Percentiles rank a stretch among this genome's conserved stretches.
These are phyloP conservation scores for Litchi chinensis DNA, from an alignment of 345 rosid species.

Conservation along the genomic window DNA sequence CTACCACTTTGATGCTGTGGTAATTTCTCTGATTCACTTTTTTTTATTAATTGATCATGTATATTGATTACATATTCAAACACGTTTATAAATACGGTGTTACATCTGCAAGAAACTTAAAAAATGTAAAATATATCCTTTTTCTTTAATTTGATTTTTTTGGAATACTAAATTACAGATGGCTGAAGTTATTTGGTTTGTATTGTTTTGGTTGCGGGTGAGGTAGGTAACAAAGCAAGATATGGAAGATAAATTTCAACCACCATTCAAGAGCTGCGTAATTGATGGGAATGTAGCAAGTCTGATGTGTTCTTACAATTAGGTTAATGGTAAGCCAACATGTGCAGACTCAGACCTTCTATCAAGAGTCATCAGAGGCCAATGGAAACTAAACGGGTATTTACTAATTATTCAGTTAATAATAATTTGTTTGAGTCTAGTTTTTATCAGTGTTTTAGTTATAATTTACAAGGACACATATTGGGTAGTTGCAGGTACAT, in stretches of 20 bases:
- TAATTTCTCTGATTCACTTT: slow-evolving; percentile 17
- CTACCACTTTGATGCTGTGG: slow-evolving; percentile 76
- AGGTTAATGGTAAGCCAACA: slow-evolving; percentile 88
- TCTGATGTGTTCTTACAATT: slow-evolving; percentile 96
- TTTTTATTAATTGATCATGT: too few relatives aligned
- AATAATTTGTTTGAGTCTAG: background rate
- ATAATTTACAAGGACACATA: background rate
- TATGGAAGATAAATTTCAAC: slow-evolving; percentile 92
- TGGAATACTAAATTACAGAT: too few relatives aligned
- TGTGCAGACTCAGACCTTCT: slow-evolving; percentile 91
- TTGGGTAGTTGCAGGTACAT: slow-evolving; percentile 60
- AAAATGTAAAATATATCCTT: too few relatives aligned
- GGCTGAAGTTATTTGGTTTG: background rate
- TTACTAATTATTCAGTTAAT: background rate
- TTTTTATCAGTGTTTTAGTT: background rate
- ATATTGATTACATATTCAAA: too few relatives aligned
- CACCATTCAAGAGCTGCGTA: slow-evolving; percentile 96
- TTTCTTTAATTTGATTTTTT: background rate
- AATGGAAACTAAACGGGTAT: slow-evolving; percentile 93
- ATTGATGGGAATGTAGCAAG: slow-evolving; percentile 96
- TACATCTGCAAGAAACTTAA: too few relatives aligned
- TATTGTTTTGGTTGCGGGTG: slow-evolving; percentile 1
- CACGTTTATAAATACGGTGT: too few relatives aligned
- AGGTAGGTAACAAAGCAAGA: slow-evolving; percentile 87
- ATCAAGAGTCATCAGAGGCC: slow-evolving; percentile 67